phyloP scores from a whole-genome alignment of 192 early-diverging fungal genomes.

The Rhizophagus clarus region DNA sequence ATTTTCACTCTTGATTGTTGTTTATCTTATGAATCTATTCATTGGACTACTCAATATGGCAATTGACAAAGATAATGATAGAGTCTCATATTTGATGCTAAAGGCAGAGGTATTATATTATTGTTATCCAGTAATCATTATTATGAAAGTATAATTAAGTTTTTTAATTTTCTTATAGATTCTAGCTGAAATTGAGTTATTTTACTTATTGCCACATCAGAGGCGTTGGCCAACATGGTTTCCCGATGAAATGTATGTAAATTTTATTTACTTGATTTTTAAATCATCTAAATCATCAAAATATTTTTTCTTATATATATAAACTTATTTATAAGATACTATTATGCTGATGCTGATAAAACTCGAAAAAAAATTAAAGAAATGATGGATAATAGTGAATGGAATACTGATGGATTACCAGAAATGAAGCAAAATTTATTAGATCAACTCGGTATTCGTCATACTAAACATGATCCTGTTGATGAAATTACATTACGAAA shows the following conservation, averaged over 20 bases:
- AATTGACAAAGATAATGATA: neutral
- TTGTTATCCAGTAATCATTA: too few relatives aligned
- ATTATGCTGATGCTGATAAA: neutral
- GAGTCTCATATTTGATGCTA: neutral
- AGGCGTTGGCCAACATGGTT: neutral
- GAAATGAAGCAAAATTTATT: too few relatives aligned
- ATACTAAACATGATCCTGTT: too few relatives aligned
- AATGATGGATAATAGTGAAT: too few relatives aligned
- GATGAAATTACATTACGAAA: too few relatives aligned
- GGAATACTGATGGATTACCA: too few relatives aligned
- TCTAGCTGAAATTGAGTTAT: neutral
- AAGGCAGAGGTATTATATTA: slow-evolving; percentile 12
- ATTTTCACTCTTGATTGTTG: neutral
- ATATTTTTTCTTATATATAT: too few relatives aligned
- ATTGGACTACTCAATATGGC: neutral
- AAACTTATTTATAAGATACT: neutral
- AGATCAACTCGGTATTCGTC: too few relatives aligned
- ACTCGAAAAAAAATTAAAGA: too few relatives aligned
- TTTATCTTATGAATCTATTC: slow-evolving; percentile 23
- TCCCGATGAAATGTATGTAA: slow-evolving; percentile 11
- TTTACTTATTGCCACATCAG: slow-evolving; percentile 11
- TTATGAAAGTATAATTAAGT: too few relatives aligned
- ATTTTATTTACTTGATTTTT: too few relatives aligned
- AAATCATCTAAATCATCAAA: too few relatives aligned
- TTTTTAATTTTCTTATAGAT: neutral